A percentile compares a stretch with the other conserved stretches of the same genome.
phyloP scores from a whole-genome alignment of 164 flowering plant genomes.

The Dillenia turbinata region DNA sequence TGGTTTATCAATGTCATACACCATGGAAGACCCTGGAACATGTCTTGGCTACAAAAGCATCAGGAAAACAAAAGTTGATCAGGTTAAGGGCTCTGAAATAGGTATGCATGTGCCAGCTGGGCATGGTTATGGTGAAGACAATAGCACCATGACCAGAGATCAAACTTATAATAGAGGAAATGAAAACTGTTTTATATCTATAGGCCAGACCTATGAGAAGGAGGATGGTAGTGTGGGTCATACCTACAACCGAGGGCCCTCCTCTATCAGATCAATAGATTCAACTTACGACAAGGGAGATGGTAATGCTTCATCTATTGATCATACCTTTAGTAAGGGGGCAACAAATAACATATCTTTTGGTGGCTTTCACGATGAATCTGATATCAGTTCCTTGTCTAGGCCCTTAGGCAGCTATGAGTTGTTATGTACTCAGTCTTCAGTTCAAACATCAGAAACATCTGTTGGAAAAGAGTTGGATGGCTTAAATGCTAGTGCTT shows the following conservation, averaged over 20 bases:
- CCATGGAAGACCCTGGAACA: slow-evolving; percentile 36
- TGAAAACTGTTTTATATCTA: slow-evolving; percentile 17
- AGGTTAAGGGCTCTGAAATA: slow-evolving; percentile 41
- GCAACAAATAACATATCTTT: slow-evolving; percentile 34
- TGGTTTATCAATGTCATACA: slow-evolving; percentile 45
- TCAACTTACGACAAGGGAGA: slow-evolving; percentile 21
- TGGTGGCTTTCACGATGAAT: slow-evolving; percentile 43
- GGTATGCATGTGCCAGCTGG: slow-evolving; percentile 21
- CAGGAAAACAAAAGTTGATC: slow-evolving; percentile 49
- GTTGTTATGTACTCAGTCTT: slow-evolving; percentile 25
- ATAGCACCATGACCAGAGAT: slow-evolving; percentile 5
- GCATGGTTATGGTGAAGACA: slow-evolving; percentile 10
- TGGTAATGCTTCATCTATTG: slow-evolving; percentile 19
- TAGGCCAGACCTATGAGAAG: slow-evolving; percentile 18
- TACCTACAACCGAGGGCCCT: slow-evolving; percentile 11
- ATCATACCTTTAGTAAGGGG: slow-evolving; percentile 18
- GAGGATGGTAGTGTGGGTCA: slow-evolving; percentile 27
- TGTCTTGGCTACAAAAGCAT: slow-evolving; percentile 37
- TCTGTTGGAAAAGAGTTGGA: slow-evolving; percentile 20
- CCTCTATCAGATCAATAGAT: slow-evolving; percentile 13
- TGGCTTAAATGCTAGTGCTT: slow-evolving; percentile 15
- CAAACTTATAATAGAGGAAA: slow-evolving; percentile 12
- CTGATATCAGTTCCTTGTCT: slow-evolving; percentile 24
- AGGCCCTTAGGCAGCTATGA: slow-evolving; percentile 34
- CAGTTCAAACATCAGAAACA: slow-evolving; percentile 28